Evolutionary conservation across 768 basidiomycete genomes (phyloP), one percentile per base, ranked within the genome.

Genomic region (Lactifluus echinatus): DNA sequence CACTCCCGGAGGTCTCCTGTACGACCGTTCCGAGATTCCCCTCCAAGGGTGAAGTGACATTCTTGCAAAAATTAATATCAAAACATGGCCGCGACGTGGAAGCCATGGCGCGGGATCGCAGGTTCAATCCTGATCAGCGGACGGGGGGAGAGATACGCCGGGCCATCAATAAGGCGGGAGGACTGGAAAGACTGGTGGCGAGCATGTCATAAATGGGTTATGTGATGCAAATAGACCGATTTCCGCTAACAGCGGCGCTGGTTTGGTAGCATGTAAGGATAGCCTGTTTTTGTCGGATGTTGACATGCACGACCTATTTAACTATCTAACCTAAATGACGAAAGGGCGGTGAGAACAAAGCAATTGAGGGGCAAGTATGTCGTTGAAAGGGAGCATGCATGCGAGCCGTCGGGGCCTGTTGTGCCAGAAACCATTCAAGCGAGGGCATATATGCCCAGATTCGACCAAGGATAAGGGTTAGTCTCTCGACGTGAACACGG

Each of bases 71-170:
- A 42, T 77, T 98, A 28, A 80, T 89, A 12, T 69, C 70, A 40
- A 85, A 79, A 69, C 75, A 97, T 71, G 88, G 85, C 1, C 72
- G 76, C 29, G 85, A 97, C 72, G 72, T 85, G 23, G 78, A 80
- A 28, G 75, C 71, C 48, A 97, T 96, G 93, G 81, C 83, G 11
- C 74, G 76, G 63, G 94, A 98, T 72, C 73, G 82, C 57, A 85
- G 77, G 70, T 69, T 87, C 57, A 97, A 98, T 69, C 72, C 79
- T 15, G 85, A 84, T 69, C 95, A 98, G 73, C 80, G 85, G 66
- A 96, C 93, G 2, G 78, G 75, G 31, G 93, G 89, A 17, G 83
- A 92, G 72, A 69, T 97, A 66, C 74, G 69, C 65, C 75, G 82
- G 67, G 85, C 81, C 29, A 72, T 89, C 59, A 72, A 69, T 61